A percentile compares a stretch with the other conserved stretches of the same genome.
These are phyloP conservation scores for Pugionium dolabratum DNA, from an alignment of 345 rosid genomes.

Conservation along the genomic window DNA sequence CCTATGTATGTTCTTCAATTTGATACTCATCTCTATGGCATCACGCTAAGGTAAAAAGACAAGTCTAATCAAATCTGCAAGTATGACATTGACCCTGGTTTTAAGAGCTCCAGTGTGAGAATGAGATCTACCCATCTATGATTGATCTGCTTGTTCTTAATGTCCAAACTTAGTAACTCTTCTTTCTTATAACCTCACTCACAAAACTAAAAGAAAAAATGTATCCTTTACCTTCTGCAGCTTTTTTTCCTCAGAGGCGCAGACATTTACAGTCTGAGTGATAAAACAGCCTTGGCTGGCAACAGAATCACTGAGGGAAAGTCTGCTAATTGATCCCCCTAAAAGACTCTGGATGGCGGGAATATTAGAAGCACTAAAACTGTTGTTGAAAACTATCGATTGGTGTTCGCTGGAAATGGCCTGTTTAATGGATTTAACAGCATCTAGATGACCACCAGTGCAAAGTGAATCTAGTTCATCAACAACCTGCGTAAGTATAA, in stretches of 20 bases:
- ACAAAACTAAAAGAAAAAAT: neutral
- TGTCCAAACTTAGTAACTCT: neutral
- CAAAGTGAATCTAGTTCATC: conserved; percentile 57
- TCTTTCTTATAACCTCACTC: neutral
- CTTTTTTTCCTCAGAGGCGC: conserved; percentile 48
- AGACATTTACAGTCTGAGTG: conserved; percentile 49
- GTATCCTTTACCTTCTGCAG: conserved; percentile 48
- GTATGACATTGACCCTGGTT: neutral
- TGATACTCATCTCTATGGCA: neutral
- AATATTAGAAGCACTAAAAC: conserved; percentile 33
- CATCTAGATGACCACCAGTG: conserved; percentile 46
- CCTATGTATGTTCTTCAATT: conserved; percentile 1
- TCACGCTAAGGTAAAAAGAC: neutral
- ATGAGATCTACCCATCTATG: conserved; percentile 1
- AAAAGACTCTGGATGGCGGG: conserved; percentile 49
- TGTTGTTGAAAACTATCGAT: conserved; percentile 54
- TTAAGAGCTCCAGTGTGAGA: neutral
- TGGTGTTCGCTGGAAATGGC: conserved; percentile 58
- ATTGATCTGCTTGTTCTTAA: conserved; percentile 11
- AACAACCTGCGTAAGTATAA: conserved; percentile 53
- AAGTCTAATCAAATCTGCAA: neutral
- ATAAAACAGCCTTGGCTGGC: conserved; percentile 57
- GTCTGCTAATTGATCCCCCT: conserved; percentile 45
- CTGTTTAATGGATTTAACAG: conserved; percentile 57
- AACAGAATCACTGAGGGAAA: conserved; percentile 49